A percentile compares a stretch with the other conserved stretches of the same genome.
Conservation (phyloP, 2,329 filamentous ascomycete species). For the Epichloe gansuensis region DNA sequence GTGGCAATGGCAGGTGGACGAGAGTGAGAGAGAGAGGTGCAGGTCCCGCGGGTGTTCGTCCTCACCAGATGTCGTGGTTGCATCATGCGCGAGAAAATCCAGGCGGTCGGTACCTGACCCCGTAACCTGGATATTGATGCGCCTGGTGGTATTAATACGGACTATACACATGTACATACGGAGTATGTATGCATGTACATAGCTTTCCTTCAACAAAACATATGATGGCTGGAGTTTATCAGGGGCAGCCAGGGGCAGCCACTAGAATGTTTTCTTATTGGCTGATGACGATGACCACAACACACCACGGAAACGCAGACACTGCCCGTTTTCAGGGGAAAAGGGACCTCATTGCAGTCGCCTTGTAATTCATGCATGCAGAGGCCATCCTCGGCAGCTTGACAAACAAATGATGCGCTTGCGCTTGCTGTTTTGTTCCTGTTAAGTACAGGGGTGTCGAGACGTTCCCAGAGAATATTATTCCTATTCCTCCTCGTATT, state of each 20-base stretch:
- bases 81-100: background rate
- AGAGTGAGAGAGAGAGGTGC: too few species aligned
- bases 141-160: too few species aligned
- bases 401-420: background rate
- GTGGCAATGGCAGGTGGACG: too few species aligned
- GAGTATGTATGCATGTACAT: too few species aligned
- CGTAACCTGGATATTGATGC: too few species aligned
- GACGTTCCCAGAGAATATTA: too few species aligned
- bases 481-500: background rate
- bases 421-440: background rate
- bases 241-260: background rate
- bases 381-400: background rate
- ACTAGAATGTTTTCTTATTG: background rate
- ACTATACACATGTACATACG: too few species aligned
- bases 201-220: background rate
- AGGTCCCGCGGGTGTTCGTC: background rate
- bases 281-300: too few species aligned
- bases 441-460: too few species aligned
- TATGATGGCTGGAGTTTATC: background rate
- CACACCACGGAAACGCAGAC: too few species aligned
- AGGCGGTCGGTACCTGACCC: too few species aligned
- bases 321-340: background rate
- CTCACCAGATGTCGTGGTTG: background rate
- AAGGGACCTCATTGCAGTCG: background rate
- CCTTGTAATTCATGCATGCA: background rate